A percentile compares a stretch with the other conserved stretches of the same genome.
Conservation (phyloP, 164 flowering plant genomes). For the Sextonia rubra region DNA sequence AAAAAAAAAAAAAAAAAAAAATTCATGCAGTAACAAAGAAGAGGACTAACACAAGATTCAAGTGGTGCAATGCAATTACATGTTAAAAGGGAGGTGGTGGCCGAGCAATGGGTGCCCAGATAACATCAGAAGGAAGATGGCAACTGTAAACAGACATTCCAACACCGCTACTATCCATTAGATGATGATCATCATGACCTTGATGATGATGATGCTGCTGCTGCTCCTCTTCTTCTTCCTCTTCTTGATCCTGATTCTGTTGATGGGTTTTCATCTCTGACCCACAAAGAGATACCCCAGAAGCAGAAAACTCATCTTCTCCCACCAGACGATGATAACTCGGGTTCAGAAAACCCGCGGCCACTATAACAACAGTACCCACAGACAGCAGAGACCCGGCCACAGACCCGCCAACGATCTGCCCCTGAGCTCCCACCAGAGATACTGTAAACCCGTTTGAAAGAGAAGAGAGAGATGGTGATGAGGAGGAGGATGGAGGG, state of each 20-base stretch:
- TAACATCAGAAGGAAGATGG: slow-evolving; percentile 52
- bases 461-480: slow-evolving; percentile 43
- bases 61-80: no score
- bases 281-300: background rate
- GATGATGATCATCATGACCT: background rate
- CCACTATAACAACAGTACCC: slow-evolving; percentile 47
- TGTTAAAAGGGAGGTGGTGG: slow-evolving; percentile 21
- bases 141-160: slow-evolving; percentile 43
- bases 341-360: slow-evolving; percentile 48
- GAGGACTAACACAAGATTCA: no score
- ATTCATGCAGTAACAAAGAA: no score
- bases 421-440: slow-evolving; percentile 69
- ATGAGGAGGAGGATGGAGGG: slow-evolving; percentile 22
- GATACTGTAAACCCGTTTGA: slow-evolving; percentile 20
- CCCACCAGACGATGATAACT: slow-evolving; percentile 48
- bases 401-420: slow-evolving; percentile 66
- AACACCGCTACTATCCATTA: background rate
- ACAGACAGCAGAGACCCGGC: slow-evolving; percentile 49
- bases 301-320: slow-evolving; percentile 11
- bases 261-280: background rate
- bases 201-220: slow-evolving; percentile 14
- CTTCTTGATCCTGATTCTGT: background rate
- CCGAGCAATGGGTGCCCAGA: slow-evolving; percentile 63
- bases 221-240: slow-evolving; percentile 11
- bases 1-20: background rate